A percentile compares a stretch with the other conserved stretches of the same genome.
Conservation (phyloP, 1,284 basidiomycete species). For the Sporisorium iseilematis-ciliati region DNA sequence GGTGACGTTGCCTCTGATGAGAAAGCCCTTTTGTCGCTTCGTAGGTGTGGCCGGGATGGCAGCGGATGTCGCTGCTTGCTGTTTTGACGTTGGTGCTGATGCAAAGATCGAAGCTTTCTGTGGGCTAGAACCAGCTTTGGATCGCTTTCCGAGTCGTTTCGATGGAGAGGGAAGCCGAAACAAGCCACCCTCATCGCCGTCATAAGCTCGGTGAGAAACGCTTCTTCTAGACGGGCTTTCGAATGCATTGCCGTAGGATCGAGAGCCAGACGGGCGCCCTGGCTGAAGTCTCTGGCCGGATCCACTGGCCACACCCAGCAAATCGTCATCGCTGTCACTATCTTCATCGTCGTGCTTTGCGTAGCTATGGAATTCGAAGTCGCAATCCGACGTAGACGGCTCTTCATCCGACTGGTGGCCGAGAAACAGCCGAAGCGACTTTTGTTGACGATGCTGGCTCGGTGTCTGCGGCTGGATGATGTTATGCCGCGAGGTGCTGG, state of each 20-base stretch:
- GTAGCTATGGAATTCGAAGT: neutral
- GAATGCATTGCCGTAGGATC: neutral
- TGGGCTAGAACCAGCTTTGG: slow-evolving; percentile 6
- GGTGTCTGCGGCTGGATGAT: slow-evolving; percentile 26
- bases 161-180: neutral
- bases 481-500: slow-evolving; percentile 50
- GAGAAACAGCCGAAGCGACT: slow-evolving; percentile 46
- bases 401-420: slow-evolving; percentile 43
- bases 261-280: slow-evolving; percentile 1
- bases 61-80: slow-evolving; percentile 21
- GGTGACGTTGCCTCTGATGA: slow-evolving; percentile 58
- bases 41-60: slow-evolving; percentile 36
- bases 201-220: slow-evolving; percentile 2
- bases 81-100: slow-evolving; percentile 12
- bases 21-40: slow-evolving; percentile 38
- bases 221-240: slow-evolving; percentile 2
- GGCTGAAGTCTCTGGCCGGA: slow-evolving; percentile 17
- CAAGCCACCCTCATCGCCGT: slow-evolving; percentile 7
- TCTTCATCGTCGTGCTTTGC: slow-evolving; percentile 13
- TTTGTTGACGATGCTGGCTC: slow-evolving; percentile 19
- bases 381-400: slow-evolving; percentile 11
- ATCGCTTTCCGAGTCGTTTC: neutral
- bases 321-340: slow-evolving; percentile 7
- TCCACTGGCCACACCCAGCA: slow-evolving; percentile 3
- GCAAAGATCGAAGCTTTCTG: slow-evolving; percentile 19